phyloP scores from a whole-genome alignment of 2,329 filamentous ascomycete genomes.

The Paecilomyces fulvus region DNA sequence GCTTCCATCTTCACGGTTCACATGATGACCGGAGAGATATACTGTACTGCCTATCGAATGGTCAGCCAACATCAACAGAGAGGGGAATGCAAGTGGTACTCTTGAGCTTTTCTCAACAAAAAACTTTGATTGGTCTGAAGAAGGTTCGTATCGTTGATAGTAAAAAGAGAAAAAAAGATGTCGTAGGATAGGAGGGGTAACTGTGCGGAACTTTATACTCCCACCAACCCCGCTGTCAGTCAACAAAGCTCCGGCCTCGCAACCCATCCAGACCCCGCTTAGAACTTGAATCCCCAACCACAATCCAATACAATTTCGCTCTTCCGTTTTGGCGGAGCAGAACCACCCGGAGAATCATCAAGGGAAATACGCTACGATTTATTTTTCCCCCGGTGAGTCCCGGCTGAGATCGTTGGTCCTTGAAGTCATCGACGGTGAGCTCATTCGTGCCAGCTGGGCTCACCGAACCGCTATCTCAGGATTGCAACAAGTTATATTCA shows the following conservation, averaged over 20 bases:
- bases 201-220: neutral
- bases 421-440: neutral
- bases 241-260: neutral
- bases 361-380: neutral
- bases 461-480: neutral
- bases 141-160: neutral
- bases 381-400: neutral
- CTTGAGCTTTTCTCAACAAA: neutral
- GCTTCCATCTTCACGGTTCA: slow-evolving; percentile 24
- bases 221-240: neutral
- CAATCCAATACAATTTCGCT: neutral
- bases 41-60: neutral
- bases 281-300: neutral
- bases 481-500: neutral
- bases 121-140: neutral
- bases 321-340: neutral
- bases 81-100: neutral
- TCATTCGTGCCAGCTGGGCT: neutral
- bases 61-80: neutral
- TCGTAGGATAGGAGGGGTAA: neutral
- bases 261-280: neutral
- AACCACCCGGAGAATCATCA: neutral
- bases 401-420: neutral
- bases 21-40: slow-evolving; percentile 8
- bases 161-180: neutral